Percentiles rank a stretch among this genome's conserved stretches.
Evolutionary conservation across 2,329 filamentous ascomycete genomes (phyloP).

Genomic region (Pyrenochaeta sp.): DNA sequence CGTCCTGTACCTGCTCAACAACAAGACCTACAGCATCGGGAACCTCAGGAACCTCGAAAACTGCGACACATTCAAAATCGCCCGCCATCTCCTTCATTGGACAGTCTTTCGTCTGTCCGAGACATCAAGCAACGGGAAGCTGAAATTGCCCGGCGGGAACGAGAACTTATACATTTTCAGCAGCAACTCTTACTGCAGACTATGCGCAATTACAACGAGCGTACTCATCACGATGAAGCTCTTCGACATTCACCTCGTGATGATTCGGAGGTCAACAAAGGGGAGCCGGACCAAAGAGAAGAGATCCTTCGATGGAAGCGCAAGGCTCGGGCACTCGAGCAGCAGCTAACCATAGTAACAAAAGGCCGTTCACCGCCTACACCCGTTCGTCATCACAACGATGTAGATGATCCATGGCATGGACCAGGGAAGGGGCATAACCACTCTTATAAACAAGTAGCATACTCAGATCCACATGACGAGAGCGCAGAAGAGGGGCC

Average conservation of each 20-base stretch:
- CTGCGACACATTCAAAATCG: background rate
- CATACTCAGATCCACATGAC: background rate
- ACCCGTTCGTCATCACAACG: background rate
- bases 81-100: background rate
- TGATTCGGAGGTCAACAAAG: constrained; percentile 14
- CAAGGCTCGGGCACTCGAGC: constrained; percentile 12
- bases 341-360: constrained; percentile 11
- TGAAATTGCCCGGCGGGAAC: constrained; percentile 13
- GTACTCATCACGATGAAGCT: background rate
- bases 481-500: background rate
- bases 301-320: constrained; percentile 18
- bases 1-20: background rate
- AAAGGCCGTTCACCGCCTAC: background rate
- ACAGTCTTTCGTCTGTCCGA: background rate
- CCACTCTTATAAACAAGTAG: background rate
- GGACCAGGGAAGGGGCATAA: background rate
- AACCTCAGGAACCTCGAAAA: background rate
- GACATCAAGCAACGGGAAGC: constrained; percentile 14
- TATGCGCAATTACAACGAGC: constrained; percentile 1
- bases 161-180: constrained; percentile 13
- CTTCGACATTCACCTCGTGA: background rate
- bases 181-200: constrained; percentile 10
- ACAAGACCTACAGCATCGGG: background rate
- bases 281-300: constrained; percentile 13
- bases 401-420: background rate